Evolutionary conservation across 2,329 filamentous ascomycete genomes (phyloP).

Genomic region (Claviceps paspali): DNA sequence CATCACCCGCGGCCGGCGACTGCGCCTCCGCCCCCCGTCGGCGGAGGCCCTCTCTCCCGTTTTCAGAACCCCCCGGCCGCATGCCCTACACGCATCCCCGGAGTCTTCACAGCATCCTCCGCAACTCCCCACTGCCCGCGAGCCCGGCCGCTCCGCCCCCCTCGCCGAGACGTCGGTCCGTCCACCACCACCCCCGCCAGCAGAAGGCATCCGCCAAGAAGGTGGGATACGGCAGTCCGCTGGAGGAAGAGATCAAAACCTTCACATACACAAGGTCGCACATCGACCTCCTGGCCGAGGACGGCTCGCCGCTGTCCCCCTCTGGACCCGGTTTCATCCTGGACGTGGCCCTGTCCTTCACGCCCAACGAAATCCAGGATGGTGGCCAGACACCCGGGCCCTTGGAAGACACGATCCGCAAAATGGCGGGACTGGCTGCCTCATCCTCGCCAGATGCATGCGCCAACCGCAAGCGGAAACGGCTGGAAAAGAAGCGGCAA

Average conservation of each 20-base stretch:
- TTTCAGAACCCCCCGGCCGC: neutral
- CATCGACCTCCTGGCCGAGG: constrained; percentile 45
- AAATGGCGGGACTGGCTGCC: constrained; percentile 34
- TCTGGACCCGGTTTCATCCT: constrained; percentile 25
- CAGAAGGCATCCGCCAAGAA: constrained; percentile 39
- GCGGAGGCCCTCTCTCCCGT: neutral
- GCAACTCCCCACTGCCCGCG: constrained; percentile 48
- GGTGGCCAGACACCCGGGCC: constrained; percentile 48
- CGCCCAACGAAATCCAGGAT: constrained; percentile 39
- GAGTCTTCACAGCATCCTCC: constrained; percentile 46
- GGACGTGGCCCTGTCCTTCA: constrained; percentile 35
- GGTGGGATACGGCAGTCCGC: constrained; percentile 46
- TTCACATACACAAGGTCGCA: constrained; percentile 47
- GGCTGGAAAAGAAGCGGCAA: constrained; percentile 43
- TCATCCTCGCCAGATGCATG: constrained; percentile 26
- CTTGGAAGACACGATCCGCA: constrained; percentile 46
- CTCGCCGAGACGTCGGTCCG: constrained; percentile 38
- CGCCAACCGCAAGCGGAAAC: constrained; percentile 37
- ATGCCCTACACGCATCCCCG: constrained; percentile 43
- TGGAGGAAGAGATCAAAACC: constrained; percentile 49
- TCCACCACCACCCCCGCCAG: too few relatives aligned
- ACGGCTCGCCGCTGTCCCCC: constrained; percentile 33
- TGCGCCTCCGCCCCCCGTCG: constrained; percentile 7
- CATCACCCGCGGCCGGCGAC: constrained; percentile 8
- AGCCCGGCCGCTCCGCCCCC: constrained; percentile 32